Evolutionary conservation across 2,329 filamentous ascomycete genomes (phyloP).

Genomic region (Neonectria magnoliae): DNA sequence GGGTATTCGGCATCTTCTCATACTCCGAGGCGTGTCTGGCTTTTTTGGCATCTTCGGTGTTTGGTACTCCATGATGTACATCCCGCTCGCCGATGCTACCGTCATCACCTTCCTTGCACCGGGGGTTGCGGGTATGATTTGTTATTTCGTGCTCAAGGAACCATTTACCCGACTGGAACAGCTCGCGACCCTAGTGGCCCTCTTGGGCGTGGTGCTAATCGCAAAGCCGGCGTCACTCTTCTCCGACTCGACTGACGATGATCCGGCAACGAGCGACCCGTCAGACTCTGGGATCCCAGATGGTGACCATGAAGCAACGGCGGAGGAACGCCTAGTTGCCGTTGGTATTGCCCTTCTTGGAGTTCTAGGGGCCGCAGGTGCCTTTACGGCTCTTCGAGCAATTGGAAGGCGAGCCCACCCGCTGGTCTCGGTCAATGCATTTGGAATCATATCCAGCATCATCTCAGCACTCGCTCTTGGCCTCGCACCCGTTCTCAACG

Average conservation of each 20-base stretch:
- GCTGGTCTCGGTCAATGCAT: constrained; percentile 88
- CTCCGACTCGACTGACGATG: constrained; percentile 30
- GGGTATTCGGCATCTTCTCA: constrained; percentile 73
- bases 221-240: constrained; percentile 75
- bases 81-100: constrained; percentile 86
- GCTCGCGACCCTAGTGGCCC: constrained; percentile 77
- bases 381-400: constrained; percentile 79
- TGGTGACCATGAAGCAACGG: constrained; percentile 56
- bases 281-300: constrained; percentile 40
- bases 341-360: constrained; percentile 79
- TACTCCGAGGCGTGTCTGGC: constrained; percentile 75
- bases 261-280: constrained; percentile 33
- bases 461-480: constrained; percentile 72
- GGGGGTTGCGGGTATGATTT: constrained; percentile 81
- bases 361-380: constrained; percentile 78
- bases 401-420: constrained; percentile 85
- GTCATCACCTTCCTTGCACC: constrained; percentile 90
- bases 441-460: constrained; percentile 74
- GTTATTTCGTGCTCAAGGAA: constrained; percentile 78
- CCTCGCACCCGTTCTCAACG: constrained; percentile 55
- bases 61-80: constrained; percentile 74
- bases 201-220: constrained; percentile 85
- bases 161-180: constrained; percentile 83
- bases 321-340: constrained; percentile 73
- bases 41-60: constrained; percentile 82